Evolutionary conservation across 768 basidiomycete species (phyloP).

Genomic region (Holtermannia corniformis): DNA sequence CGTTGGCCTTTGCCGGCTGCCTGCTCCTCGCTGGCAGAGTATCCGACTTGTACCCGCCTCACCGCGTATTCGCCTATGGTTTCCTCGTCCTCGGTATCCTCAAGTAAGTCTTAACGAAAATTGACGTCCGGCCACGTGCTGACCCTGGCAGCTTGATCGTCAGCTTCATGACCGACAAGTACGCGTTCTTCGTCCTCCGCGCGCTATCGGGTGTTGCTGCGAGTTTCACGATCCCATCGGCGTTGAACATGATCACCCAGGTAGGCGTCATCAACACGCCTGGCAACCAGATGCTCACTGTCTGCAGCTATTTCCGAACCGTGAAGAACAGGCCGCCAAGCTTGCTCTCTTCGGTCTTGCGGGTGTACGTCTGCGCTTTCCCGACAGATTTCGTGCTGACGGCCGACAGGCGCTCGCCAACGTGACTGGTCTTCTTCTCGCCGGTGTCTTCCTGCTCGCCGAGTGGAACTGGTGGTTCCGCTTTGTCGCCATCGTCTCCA

Average conservation of each 20-base stretch:
- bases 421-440: slow-evolving; percentile 30
- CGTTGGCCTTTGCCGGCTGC: slow-evolving; percentile 5
- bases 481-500: slow-evolving; percentile 29
- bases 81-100: slow-evolving; percentile 34
- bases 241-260: slow-evolving; percentile 29
- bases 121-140: too few species aligned
- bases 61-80: slow-evolving; percentile 32
- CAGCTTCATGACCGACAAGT: slow-evolving; percentile 31
- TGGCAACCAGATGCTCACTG: neutral
- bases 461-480: slow-evolving; percentile 40
- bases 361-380: slow-evolving; percentile 3
- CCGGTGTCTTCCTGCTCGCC: slow-evolving; percentile 35
- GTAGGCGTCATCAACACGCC: neutral
- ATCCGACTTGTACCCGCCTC: slow-evolving; percentile 31
- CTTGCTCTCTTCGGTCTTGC: slow-evolving; percentile 36
- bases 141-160: too few species aligned
- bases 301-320: slow-evolving; percentile 32
- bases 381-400: neutral
- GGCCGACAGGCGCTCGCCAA: slow-evolving; percentile 20
- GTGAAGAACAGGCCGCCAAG: slow-evolving; percentile 28
- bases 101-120: too few species aligned
- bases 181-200: slow-evolving; percentile 36
- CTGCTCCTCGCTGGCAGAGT: slow-evolving; percentile 32
- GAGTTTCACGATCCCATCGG: slow-evolving; percentile 32
- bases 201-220: slow-evolving; percentile 32